Base-by-base conservation (phyloP, 352 stramenopile genomes). In the Thraustochytrium striatum region DNA sequence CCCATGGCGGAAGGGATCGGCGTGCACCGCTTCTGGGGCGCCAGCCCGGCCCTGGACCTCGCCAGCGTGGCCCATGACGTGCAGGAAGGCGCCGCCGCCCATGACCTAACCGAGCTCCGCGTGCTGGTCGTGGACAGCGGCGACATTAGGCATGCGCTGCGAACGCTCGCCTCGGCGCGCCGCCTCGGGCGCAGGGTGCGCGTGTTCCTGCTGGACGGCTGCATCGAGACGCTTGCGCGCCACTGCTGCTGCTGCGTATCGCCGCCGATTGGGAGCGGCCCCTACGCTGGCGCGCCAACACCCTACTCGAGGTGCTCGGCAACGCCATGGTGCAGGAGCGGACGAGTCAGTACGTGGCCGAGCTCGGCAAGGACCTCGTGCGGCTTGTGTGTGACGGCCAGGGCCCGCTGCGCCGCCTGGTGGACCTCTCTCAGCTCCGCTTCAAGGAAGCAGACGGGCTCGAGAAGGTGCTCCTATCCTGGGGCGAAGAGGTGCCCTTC, bases 271-370 rank as follows among this genome's bases (percentile, higher is more conserved):
- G 85, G 83, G 80, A 93, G 72, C 39, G 97, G 33, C 92, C 94
- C 0, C 83, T 98, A 33, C 88, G 91, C 41, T 90, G 97, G 82
- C 88, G 92, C 3, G 91, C 88, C 81, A 94, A 91, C 61, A 79
- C 87, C 30, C 96, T 95, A 69, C 85, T 98, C 44, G 93, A 98
- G 81, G 87, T 97, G 7, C 97, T 95, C 86, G 93, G 94, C 8
- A 98, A 97, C 78, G 81, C 86, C 19, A 83, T 91, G 2, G 84
- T 98, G 25, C 92, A 96, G 83, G 89, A 91, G 38, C 88, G 91
- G 3, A 97, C 92, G 32, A 88, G 83, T 39, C 82, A 82, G 30
- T 96, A 95, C 79, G 90, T 96, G 7, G 85, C 91, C 61, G 82
- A 89, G 32, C 86, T 93, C 43, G 86, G 85, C 28, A 89, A 89